A percentile compares a stretch with the other conserved stretches of the same genome.
Evolutionary conservation across 169 alveolate genomes (phyloP).

Genomic region (Plasmodium gaboni): DNA sequence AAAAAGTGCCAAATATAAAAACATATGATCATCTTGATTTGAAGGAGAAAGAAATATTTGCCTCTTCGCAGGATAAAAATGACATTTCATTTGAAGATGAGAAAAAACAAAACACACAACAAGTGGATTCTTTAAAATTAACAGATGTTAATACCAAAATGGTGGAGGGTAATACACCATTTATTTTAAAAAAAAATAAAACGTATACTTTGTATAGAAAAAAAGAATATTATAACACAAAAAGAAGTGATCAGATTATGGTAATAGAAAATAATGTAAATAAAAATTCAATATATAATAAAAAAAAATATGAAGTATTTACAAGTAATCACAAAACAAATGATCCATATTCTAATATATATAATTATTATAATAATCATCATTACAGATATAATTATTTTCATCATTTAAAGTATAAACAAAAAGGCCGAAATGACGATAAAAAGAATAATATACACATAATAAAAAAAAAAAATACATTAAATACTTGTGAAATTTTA

Average conservation of each 20-base stretch:
- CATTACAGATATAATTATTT: neutral
- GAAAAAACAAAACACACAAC: neutral
- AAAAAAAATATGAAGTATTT: neutral
- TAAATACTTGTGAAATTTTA: neutral
- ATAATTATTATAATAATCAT: neutral
- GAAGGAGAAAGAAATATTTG: neutral
- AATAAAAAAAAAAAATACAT: neutral
- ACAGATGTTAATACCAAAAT: neutral
- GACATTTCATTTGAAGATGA: neutral
- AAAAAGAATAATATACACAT: neutral
- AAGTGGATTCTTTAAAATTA: neutral
- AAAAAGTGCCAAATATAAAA: neutral
- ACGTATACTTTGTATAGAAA: neutral
- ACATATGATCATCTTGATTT: neutral
- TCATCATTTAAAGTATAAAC: neutral
- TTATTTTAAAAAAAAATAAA: neutral
- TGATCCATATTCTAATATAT: too few species aligned
- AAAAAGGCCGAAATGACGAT: neutral
- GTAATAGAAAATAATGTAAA: neutral
- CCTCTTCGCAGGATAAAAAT: neutral
- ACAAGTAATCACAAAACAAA: neutral
- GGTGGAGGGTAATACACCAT: neutral
- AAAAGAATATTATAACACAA: neutral
- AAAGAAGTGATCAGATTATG: neutral
- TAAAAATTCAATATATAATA: slow-evolving; percentile 2